Conservation (phyloP, 768 basidiomycete species). For the Termitomyces sp. region DNA sequence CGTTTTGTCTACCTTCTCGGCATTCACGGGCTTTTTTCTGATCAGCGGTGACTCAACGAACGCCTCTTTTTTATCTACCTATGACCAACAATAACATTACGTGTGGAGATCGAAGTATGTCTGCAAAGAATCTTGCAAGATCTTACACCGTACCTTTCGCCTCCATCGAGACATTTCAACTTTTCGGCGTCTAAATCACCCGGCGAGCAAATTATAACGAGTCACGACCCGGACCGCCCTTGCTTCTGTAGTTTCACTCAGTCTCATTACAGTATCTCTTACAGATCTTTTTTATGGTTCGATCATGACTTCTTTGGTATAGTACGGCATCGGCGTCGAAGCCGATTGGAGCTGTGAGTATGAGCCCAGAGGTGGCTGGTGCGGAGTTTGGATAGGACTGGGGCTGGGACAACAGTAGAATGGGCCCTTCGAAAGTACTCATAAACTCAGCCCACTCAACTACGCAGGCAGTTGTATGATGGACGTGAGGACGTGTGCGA, state of each 20-base stretch:
- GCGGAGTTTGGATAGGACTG: not conserved
- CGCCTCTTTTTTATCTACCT: not conserved
- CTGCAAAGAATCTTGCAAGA: not conserved
- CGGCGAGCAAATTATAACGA: not conserved
- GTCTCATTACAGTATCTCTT: not conserved
- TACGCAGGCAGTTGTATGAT: conserved; percentile 4
- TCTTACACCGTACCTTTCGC: not conserved
- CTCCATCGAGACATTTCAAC: not conserved
- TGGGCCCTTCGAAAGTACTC: not conserved
- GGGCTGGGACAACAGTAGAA: not conserved
- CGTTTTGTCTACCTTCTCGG: conserved; percentile 4
- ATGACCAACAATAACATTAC: conserved; percentile 3
- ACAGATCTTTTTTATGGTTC: not conserved
- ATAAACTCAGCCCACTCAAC: conserved; percentile 1
- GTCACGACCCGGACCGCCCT: not conserved
- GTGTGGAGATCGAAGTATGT: not conserved
- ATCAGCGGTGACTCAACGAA: conserved; percentile 6
- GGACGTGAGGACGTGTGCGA: conserved; percentile 10
- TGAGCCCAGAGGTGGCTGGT: not conserved
- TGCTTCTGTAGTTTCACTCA: not conserved
- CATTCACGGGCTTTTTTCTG: conserved; percentile 13
- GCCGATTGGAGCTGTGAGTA: not conserved
- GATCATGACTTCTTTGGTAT: not conserved
- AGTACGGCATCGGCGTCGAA: not conserved
- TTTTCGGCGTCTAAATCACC: not conserved